Evolutionary conservation across 257 asterid genomes (phyloP), one percentile per base, ranked within the genome.

Genomic region (Penstemon newberryi): DNA sequence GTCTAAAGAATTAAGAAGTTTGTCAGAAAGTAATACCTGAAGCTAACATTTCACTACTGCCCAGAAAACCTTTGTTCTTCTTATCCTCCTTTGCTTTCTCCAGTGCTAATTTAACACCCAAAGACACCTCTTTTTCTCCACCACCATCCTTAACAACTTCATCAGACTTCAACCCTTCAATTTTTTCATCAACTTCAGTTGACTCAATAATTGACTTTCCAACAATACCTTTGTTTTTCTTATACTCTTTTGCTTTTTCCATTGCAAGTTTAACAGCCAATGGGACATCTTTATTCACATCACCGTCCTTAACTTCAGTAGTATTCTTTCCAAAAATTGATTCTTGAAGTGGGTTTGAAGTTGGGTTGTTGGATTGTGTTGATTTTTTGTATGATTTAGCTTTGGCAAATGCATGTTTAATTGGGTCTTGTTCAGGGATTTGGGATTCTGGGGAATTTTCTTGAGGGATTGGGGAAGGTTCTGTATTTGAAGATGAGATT

Each of bases 391-490:
- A 87, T 15, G 88, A 85, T 66, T 75, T 82, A 13, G 95, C 94
- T 83, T 73, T 87, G 50, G 82, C 86, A 49, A 89, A 78, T 53
- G 94, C 88, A 38, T 81, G 86, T 53, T 91, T 89, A 57, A 84
- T 73, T 7, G 89, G 89, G 74, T 86, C 91, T 70, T 70, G 39
- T 12, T 76, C 73, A 2, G 38, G 49, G 56, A 54, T 51, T 19
- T 65, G 63, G 47, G 87, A 40, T 71, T 80, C 80, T 4, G 73
- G 40, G 44, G 82, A 66, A 40, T 83, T 75, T 66, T 79, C 78
- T 71, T 75, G 77, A 42, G 78, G 60, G 67, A 67, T 49, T 41
- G 84, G 62, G 7, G 82, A 61, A 38, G 81, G 72, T 43, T 81
- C 81, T 19, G 71, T 9, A 47, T 61, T 77, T 41, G 81, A 77